Evolutionary conservation across 192 early-diverging fungal genomes (phyloP), one percentile per base, ranked within the genome.

Genomic region (Coemansia sp.): DNA sequence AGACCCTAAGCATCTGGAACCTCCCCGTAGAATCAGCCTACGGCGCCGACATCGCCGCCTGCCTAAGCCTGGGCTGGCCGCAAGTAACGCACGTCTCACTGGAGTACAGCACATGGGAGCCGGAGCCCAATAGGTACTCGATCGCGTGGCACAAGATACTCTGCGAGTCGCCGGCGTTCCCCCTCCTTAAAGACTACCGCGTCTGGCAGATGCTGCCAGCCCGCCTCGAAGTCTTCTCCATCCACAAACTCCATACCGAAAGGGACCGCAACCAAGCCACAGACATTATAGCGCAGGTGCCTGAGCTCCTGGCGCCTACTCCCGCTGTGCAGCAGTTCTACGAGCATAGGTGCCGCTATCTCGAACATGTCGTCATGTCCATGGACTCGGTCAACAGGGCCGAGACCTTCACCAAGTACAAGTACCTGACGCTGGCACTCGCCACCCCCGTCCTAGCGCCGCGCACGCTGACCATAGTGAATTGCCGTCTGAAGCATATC

Each of bases 381-480:
- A 81, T 81, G 79, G 79, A 81, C 57, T 81, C 79, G 64, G 76
- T 81, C 64, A 81, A 77, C 68, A 70, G 76, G 63, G 79, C 79
- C 10, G 79, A 81, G 65, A 81, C 79, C 0, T 81, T 73, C 54
- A 81, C 79, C 60, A 81, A 81, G 67, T 81, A 81, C 74, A 81
- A 81, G 68, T 81, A 81, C 46, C 21, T 81, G 68, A 76, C 79
- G 13, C 62, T 81, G 54, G 70, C 68, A 9, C 44, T 81, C 40
- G 79, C 79, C 14, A 81, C 79, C 16, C 79, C 79, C 7, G 79
- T 81, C 46, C 61, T 81, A 48, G 79, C 79, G 2, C 79, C 79
- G 34, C 69, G 79, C 39, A 75, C 79, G 16, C 65, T 81, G 74
- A 81, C 79, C 0, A 77, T 81, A 3, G 79, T 81, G 41, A 81